Base-by-base conservation (phyloP, 2,329 filamentous ascomycete species). In the Talaromyces sp. region DNA sequence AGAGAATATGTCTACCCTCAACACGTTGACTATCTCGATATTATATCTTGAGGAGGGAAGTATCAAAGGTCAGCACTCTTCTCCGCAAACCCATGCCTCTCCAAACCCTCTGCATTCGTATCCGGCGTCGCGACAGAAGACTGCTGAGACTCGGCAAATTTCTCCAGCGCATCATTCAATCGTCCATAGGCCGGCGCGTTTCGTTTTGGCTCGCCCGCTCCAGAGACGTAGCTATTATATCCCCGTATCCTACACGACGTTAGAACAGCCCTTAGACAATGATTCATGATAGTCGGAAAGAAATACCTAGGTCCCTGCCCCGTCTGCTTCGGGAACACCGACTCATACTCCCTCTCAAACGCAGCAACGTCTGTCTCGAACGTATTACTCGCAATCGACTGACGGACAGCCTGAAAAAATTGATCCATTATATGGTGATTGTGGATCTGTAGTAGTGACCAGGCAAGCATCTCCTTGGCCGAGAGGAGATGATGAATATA, bases 381-480 rank as follows among this genome's bases (percentile, higher is more conserved):
- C 19, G 79, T 85, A 7, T 79, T 82, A 0, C 76, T 75, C 39
- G 76, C 75, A 16, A 98, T 88, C 63, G 87, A 87, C 1, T 77
- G 74, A 22, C 94, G 87, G 7, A 97, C 82, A 0, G 82, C 85
- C 0, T 81, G 76, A 76, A 98, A 97, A 80, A 98, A 97, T 0
- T 79, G 72, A 54, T 86, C 84, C 62, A 96, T 77, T 8, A 90
- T 79, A 67, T 88, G 84, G 75, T 96, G 88, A 75, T 99, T 99
- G 79, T 99, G 95, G 3, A 97, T 84, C 76, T 98, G 94, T 8
- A 99, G 83, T 8, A 99, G 83, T 0, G 90, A 91, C 95, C 95
- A 99, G 27, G 90, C 94, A 4, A 97, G 87, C 95, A 99, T 98
- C 78, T 99, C 95, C 73, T 93, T 96, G 0, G 95, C 93, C 56